Evolutionary conservation across 257 asterid species (phyloP), one percentile per base, ranked within the genome.

Genomic region (Nicotiana noctiflora): DNA sequence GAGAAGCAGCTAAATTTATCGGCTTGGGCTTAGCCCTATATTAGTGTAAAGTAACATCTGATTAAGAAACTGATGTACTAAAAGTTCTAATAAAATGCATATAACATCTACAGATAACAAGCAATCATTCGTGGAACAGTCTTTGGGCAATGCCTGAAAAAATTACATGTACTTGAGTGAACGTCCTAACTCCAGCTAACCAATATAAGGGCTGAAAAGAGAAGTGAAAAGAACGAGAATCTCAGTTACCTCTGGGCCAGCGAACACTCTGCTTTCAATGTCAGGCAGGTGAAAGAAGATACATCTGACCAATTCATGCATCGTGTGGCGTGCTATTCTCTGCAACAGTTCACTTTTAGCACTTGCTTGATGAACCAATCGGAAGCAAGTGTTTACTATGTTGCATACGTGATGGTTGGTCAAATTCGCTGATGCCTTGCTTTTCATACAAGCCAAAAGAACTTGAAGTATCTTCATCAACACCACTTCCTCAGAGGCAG

Each of bases 361-460:
- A 83, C 97, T 91, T 70, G 97, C 98, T 87, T 95, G 99, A 88
- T 90, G 96, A 81, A 95, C 99, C 81, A 95, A 89, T 25, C 97
- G 92, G 84, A 95, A 93, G 86, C 99, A 92, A 56, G 97, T 89
- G 84, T 89, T 95, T 78, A 95, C 94, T 67, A 93, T 92, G 86
- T 92, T 92, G 88, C 97, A 95, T 13, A 95, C 98, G 68, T 95
- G 98, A 82, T 92, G 97, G 80, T 95, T 91, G 78, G 89, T 92
- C 81, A 95, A 88, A 81, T 81, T 89, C 86, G 82, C 83, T 4
- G 99, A 93, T 67, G 97, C 97, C 83, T 89, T 89, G 82, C 84
- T 91, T 90, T 93, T 95, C 97, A 95, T 92, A 90, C 98, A 95
- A 85, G 98, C 98, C 91, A 93, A 85, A 80, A 95, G 98, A 90